Percentiles rank a stretch among this genome's conserved stretches.
Conservation (phyloP, 352 stramenopile species). For the Phytopythium vexans region DNA sequence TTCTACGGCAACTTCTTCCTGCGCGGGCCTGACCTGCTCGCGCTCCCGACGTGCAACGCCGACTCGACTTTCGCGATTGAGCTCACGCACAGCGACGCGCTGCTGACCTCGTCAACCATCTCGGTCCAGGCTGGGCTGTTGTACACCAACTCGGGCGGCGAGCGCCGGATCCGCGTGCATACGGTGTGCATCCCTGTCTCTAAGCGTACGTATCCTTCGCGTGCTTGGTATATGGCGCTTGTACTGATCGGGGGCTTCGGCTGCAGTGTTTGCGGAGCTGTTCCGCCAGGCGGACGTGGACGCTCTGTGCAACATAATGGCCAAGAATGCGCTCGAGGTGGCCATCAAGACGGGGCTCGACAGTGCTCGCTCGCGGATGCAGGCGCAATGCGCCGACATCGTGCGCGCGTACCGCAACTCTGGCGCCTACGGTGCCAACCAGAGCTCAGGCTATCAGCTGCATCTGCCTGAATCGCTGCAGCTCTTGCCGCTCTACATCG, state of each 20-base stretch:
- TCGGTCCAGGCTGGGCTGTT: slow-evolving; percentile 96
- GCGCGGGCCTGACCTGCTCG: slow-evolving; percentile 95
- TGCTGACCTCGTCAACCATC: slow-evolving; percentile 92
- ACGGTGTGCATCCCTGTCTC: slow-evolving; percentile 95
- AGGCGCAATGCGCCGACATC: slow-evolving; percentile 92
- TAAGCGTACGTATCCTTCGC: slow-evolving; percentile 51
- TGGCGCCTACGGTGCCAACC: slow-evolving; percentile 66
- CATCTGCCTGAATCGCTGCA: slow-evolving; percentile 90
- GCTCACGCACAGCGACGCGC: slow-evolving; percentile 95
- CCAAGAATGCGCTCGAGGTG: slow-evolving; percentile 94
- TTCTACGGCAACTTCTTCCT: slow-evolving; percentile 99
- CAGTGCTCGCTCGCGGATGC: slow-evolving; percentile 90
- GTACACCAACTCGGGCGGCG: slow-evolving; percentile 96
- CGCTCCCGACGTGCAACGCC: slow-evolving; percentile 94
- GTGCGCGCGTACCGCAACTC: slow-evolving; percentile 89
- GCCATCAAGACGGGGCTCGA: slow-evolving; percentile 94
- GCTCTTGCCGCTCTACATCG: slow-evolving; percentile 94
- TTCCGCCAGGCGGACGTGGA: slow-evolving; percentile 93
- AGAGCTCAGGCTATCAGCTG: slow-evolving; percentile 71
- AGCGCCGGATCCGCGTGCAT: slow-evolving; percentile 98
- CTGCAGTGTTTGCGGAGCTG: slow-evolving; percentile 85
- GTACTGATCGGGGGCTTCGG: slow-evolving; percentile 1
- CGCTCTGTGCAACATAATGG: slow-evolving; percentile 92
- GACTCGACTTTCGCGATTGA: slow-evolving; percentile 97
- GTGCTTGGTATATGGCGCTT: neutral